Evolutionary conservation across 176 grass and related monocot genomes (phyloP).

Genomic region (Eragrostis curvula): DNA sequence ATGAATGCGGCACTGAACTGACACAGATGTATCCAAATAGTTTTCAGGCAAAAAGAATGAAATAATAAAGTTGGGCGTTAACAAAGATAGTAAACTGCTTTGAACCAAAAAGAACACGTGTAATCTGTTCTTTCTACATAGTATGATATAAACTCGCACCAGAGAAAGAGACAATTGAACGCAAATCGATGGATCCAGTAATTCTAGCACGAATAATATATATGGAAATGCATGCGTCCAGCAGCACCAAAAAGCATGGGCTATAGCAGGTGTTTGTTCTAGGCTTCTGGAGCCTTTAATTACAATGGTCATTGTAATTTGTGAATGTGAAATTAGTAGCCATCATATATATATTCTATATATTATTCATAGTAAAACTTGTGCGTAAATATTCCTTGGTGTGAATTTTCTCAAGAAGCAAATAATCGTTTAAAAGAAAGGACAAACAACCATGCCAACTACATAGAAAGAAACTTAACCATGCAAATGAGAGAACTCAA

Average conservation of each 20-base stretch:
- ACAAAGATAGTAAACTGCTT: not conserved
- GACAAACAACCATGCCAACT: not conserved
- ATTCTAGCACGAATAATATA: slow-evolving; percentile 44
- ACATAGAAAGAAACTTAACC: not conserved
- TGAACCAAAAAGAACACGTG: not conserved
- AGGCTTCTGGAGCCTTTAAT: not conserved
- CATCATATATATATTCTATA: too few species aligned
- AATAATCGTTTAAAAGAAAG: not conserved
- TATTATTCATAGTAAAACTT: too few species aligned
- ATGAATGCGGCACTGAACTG: not conserved
- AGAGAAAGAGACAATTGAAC: slow-evolving; percentile 35
- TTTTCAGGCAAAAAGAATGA: slow-evolving; percentile 5
- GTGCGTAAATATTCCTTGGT: too few species aligned
- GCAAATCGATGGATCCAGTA: slow-evolving; percentile 45
- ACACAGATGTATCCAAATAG: not conserved
- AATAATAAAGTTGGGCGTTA: not conserved
- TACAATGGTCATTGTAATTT: not conserved
- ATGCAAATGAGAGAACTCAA: slow-evolving; percentile 4
- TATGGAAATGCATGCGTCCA: slow-evolving; percentile 14
- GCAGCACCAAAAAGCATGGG: slow-evolving; percentile 54
- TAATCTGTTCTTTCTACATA: slow-evolving; percentile 2
- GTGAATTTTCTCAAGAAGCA: not conserved
- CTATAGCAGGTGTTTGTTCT: slow-evolving; percentile 40
- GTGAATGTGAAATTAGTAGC: not conserved
- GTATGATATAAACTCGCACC: not conserved